Evolutionary conservation across 495 filamentous ascomycete genomes (phyloP), one percentile per base, ranked within the genome.

Genomic region (Monascus purpureus): DNA sequence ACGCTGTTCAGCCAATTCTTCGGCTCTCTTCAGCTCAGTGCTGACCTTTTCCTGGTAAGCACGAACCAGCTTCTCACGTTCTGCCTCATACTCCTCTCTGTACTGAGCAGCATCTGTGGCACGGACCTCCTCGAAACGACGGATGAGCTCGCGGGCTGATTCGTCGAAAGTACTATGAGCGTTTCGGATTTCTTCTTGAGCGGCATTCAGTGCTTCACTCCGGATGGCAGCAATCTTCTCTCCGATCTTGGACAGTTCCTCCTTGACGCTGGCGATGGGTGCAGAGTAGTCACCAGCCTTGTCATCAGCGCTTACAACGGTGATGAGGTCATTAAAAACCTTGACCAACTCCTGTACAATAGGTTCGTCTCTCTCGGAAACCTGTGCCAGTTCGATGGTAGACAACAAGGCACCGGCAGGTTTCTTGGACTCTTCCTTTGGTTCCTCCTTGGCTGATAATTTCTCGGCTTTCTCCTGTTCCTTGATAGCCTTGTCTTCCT

Each of bases 281-380:
- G 67, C 61, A 22, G 67, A 71, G 56, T 87, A 93, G 51, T 78
- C 83, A 40, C 63, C 58, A 33, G 73, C 68, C 34, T 79, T 73
- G 32, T 58, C 59, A 44, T 93, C 86, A 33, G 80, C 75, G 52
- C 94, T 93, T 35, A 95, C 74, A 18, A 88, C 80, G 1, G 80
- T 74, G 50, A 97, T 93, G 50, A 97, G 79, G 54, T 88, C 82
- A 57, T 97, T 97, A 41, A 96, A 67, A 47, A 90, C 85, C 60
- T 82, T 88, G 33, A 90, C 80, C n/a, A 97, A 63, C 47, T 95
- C 82, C 55, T 93, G 84, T 3, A 95, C 82, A 14, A 93, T 63
- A 3, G 82, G 77, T 44, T 96, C 90, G 36, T 78, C 72, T 35
- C 81, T 82, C 41, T 76, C 70, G 32, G 67, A 61, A 23, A 87